Evolutionary conservation across 495 filamentous ascomycete species (phyloP), one percentile per base, ranked within the genome.

Genomic region (Hypoxylon fragiforme): DNA sequence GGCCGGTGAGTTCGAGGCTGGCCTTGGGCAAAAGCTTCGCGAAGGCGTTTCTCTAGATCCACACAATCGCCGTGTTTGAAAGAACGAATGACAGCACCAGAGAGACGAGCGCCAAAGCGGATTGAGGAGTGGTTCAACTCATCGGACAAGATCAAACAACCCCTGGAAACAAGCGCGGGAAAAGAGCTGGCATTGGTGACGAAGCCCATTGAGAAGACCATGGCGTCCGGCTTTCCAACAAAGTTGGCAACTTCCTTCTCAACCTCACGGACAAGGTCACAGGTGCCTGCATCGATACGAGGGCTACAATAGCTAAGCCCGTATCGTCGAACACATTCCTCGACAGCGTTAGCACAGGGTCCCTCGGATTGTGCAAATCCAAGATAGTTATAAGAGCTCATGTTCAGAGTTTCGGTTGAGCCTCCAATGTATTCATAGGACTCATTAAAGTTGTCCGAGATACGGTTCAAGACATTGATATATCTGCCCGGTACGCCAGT

Each of bases 371-470:
- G 95, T 49, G 94, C 94, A 66, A 98, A 98, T 20, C 94, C 94
- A 5, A 98, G 88, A 62, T 98, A 98, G 66, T 98, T 98, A 80
- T 98, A 98, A 3, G 94, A 98, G 74, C 91, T 96, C 85, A 98
- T 84, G 69, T 98, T 98, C 50, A 98, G 73, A 0, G 94, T 97
- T 67, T 98, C 90, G n/a, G 94, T 97, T 40, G 82, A 84, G 26
- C 90, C 95, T 30, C 95, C 95, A 7, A 86, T 91, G 61, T 89
- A 80, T 62, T 89, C 82, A 76, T 95, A 98, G 60, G 84, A 82
- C 59, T 85, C 79, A 70, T 97, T 97, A 75, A 90, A 86, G 64
- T 97, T 89, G 70, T 91, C 79, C 0, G 91, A 95, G 30, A 78
- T 82, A 52, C 94, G 87, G 68, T 97, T 91, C 40, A 97, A 77